These are phyloP conservation scores for Trichoderma sp. DNA, from an alignment of 2,329 filamentous ascomycete species.

Conservation along the genomic window DNA sequence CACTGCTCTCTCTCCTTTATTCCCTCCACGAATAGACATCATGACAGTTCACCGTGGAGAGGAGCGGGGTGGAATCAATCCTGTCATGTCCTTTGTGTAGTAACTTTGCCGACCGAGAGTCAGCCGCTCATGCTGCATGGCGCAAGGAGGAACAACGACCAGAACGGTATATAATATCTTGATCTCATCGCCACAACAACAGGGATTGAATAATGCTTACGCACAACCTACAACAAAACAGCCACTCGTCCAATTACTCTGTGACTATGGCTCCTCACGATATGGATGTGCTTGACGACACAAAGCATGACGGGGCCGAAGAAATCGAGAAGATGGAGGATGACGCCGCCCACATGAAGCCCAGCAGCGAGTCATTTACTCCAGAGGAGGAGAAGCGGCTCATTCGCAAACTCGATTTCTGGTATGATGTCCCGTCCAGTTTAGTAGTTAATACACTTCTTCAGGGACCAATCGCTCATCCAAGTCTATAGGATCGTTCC, in stretches of 20 bases:
- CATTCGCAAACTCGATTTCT: constrained; percentile 10
- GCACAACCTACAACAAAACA: background rate
- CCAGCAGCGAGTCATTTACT: background rate
- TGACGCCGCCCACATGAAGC: background rate
- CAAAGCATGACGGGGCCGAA: background rate
- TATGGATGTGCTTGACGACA: background rate
- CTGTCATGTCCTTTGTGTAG: background rate
- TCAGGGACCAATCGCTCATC: background rate
- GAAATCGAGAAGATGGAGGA: constrained; percentile 8
- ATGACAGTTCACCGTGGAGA: background rate
- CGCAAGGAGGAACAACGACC: background rate
- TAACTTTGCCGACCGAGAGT: background rate
- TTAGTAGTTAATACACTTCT: no score
- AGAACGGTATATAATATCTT: background rate
- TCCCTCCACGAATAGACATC: background rate
- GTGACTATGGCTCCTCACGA: background rate
- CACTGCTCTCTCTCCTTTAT: background rate
- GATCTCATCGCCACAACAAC: background rate
- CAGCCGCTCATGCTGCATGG: background rate
- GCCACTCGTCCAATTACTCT: background rate
- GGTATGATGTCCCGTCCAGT: background rate
- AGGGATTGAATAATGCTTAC: background rate
- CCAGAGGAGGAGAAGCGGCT: background rate
- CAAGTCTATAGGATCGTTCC: background rate
- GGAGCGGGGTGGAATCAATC: background rate